Conservation (phyloP, 164 flowering plant species). For the Tetrastigma voinierianum region DNA sequence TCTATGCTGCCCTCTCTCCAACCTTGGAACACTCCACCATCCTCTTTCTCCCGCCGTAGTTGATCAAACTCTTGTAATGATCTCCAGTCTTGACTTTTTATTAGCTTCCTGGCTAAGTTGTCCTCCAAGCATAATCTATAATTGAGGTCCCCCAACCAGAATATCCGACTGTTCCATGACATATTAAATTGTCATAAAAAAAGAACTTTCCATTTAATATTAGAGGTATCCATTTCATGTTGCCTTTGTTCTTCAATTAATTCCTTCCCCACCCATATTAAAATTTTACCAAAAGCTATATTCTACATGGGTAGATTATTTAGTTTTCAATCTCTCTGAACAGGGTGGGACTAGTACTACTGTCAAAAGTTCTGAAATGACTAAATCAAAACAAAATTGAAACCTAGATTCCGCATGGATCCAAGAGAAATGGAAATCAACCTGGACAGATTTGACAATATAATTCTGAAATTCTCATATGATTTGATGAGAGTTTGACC, state of each 20-base stretch:
- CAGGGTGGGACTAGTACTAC: too few species aligned
- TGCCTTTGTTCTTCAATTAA: not conserved
- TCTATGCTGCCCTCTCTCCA: conserved; percentile 76
- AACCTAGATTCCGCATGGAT: too few species aligned
- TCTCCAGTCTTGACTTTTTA: conserved; percentile 61
- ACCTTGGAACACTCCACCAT: conserved; percentile 75
- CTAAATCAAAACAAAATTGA: too few species aligned
- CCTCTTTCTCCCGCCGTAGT: conserved; percentile 52
- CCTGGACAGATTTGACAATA: not conserved
- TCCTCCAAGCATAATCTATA: conserved; percentile 66
- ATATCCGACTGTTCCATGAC: conserved; percentile 57
- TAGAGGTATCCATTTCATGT: not conserved
- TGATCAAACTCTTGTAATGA: conserved; percentile 68
- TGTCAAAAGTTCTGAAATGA: too few species aligned
- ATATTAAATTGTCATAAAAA: not conserved
- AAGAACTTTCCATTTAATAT: not conserved
- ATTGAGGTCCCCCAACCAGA: conserved; percentile 88
- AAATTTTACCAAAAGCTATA: too few species aligned
- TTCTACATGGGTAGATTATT: too few species aligned
- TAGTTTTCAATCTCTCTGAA: too few species aligned
- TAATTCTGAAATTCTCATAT: not conserved
- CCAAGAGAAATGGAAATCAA: not conserved
- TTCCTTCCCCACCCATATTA: not conserved
- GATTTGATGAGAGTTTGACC: not conserved
- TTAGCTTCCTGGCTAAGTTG: conserved; percentile 53